phyloP scores from a whole-genome alignment of 2,329 filamentous ascomycete species.

The Aspergillus sp. region DNA sequence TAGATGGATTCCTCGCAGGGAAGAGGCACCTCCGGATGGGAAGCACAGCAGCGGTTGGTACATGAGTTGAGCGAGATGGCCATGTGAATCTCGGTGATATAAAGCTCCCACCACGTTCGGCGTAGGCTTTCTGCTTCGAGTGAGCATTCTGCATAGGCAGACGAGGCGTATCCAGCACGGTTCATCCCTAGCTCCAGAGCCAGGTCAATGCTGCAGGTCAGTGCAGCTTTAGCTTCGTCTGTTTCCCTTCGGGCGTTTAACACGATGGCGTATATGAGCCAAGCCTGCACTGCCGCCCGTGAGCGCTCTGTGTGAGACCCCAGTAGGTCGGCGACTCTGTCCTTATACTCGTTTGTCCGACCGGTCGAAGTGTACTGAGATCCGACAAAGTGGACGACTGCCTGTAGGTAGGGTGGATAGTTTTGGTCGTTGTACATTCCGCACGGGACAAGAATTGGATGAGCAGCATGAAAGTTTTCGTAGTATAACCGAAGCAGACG shows the following conservation, averaged over 20 bases:
- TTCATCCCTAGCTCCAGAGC: slow-evolving; percentile 78
- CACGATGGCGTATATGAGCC: slow-evolving; percentile 42
- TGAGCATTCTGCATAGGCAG: slow-evolving; percentile 50
- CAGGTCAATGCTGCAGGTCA: slow-evolving; percentile 69
- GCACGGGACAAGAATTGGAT: slow-evolving; percentile 59
- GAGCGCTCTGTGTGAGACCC: slow-evolving; percentile 25
- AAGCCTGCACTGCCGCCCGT: slow-evolving; percentile 43
- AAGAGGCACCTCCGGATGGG: slow-evolving; percentile 68
- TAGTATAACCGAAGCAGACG: slow-evolving; percentile 55
- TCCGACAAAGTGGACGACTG: slow-evolving; percentile 58
- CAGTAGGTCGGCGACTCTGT: slow-evolving; percentile 17
- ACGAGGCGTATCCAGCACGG: slow-evolving; percentile 60
- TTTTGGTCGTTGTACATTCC: slow-evolving; percentile 42
- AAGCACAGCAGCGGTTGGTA: slow-evolving; percentile 69
- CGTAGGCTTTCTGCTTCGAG: slow-evolving; percentile 80
- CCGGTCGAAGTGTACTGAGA: slow-evolving; percentile 52
- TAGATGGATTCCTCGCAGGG: slow-evolving; percentile 76
- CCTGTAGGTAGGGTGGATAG: slow-evolving; percentile 52
- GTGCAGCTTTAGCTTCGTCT: slow-evolving; percentile 40
- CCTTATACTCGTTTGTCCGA: slow-evolving; percentile 26
- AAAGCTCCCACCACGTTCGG: slow-evolving; percentile 86
- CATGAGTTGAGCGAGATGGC: slow-evolving; percentile 62
- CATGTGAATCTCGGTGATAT: slow-evolving; percentile 77
- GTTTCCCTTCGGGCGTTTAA: slow-evolving; percentile 41
- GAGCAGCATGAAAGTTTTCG: slow-evolving; percentile 56